Base-by-base conservation (phyloP, 2,329 filamentous ascomycete species). In the Fusarium aywerte region DNA sequence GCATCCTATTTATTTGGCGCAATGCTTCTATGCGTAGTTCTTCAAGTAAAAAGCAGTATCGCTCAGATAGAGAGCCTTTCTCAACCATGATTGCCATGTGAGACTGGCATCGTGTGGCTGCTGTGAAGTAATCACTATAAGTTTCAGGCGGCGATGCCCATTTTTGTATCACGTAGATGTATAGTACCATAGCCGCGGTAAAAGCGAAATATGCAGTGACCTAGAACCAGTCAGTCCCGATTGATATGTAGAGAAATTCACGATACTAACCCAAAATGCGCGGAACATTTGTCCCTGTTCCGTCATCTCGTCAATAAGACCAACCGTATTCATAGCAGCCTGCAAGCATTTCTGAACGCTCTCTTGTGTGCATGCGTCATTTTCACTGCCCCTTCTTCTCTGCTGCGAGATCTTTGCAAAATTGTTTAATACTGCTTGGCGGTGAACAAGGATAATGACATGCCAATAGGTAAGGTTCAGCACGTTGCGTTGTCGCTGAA, bases 391-490 rank as follows among this genome's bases (percentile, higher is more conserved):
- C 4, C 33, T 58, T 1, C 58, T 38, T 0, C 49, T 58, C 12
- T 70, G 58, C 2, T 59, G 44, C 1, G 69, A 70, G 0, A 70
- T 50, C 2, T 63, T 44, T 3, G 69, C 67, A 25, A 80, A 78
- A 43, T 77, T 79, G 11, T 75, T 78, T 0, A 79, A 55, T 1
- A 82, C 68, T 13, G 77, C 78, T 6, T 78, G 80, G 0, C 80
- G 71, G 42, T 81, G 74, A 0, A 76, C 77, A 4, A 82, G 75
- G 7, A 82, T 79, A 13, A 77, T 73, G 3, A 80, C 77, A 49
- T 82, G 80, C 77, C 78, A 81, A 44, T 78, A 82, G 2, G 80
- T 76, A 5, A 82, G 58, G 38, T 80, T 81, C 2, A 82, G 65
- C 0, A 81, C 78, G 23, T 81, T 79, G 0, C 78, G 75, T 51